These are phyloP conservation scores for Flaveria robusta DNA, from an alignment of 129 eudicot genomes.

Conservation along the genomic window DNA sequence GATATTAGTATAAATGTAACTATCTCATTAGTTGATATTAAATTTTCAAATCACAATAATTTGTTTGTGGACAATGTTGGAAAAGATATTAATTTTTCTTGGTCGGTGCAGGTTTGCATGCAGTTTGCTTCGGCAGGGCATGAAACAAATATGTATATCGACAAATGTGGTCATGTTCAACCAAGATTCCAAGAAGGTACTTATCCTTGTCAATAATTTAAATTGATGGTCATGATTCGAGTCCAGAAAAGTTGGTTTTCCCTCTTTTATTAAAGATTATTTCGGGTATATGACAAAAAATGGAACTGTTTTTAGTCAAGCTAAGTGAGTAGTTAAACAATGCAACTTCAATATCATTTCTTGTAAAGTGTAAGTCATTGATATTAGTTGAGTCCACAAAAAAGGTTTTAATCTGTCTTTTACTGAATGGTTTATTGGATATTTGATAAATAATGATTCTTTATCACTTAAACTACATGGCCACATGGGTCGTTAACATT, in stretches of 20 bases:
- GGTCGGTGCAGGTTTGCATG: constrained; percentile 68
- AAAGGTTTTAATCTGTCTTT: not conserved
- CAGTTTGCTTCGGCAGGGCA: constrained; percentile 94
- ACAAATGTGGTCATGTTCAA: constrained; percentile 47
- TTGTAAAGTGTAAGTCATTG: not conserved
- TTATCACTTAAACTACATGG: not conserved
- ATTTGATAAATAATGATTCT: not conserved
- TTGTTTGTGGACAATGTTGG: not conserved
- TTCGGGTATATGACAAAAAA: not conserved
- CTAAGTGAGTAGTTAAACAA: not conserved
- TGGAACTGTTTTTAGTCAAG: not conserved
- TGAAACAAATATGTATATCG: constrained; percentile 89
- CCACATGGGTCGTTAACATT: constrained; percentile 5
- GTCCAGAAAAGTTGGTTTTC: constrained; percentile 6
- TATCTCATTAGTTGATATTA: not conserved
- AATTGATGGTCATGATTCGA: not conserved
- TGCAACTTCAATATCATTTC: not conserved
- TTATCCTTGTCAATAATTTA: not conserved
- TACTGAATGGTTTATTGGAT: not conserved
- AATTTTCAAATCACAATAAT: not conserved
- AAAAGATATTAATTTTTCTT: constrained; percentile 2
- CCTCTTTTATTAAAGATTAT: not conserved
- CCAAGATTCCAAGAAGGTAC: constrained; percentile 68
- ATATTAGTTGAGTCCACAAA: not conserved
- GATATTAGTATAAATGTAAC: not conserved